Conservation (phyloP, 176 grass and related monocot genomes). For the Leersia perrieri region DNA sequence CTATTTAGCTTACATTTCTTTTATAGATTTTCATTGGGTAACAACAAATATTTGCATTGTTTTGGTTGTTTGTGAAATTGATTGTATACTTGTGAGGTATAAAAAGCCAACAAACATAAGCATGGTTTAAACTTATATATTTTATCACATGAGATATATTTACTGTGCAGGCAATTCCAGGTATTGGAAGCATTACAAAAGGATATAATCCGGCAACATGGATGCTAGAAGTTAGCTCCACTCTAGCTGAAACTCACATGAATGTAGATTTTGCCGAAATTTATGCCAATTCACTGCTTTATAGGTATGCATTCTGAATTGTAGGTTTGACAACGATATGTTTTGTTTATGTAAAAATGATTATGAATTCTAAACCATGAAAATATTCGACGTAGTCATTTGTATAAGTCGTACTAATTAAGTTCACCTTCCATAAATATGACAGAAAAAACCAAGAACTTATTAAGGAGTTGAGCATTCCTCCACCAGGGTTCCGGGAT, state of each 20-base stretch:
- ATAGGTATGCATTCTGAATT: constrained; percentile 44
- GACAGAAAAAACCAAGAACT: constrained; percentile 50
- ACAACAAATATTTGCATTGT: too few species aligned
- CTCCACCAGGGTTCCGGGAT: constrained; percentile 50
- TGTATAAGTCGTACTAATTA: neutral
- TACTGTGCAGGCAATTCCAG: constrained; percentile 82
- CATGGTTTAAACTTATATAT: too few species aligned
- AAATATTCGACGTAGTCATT: neutral
- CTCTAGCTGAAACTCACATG: constrained; percentile 53
- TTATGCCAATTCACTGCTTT: constrained; percentile 66
- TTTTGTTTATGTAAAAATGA: neutral
- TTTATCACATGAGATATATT: too few species aligned
- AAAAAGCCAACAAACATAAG: too few species aligned
- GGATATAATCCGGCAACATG: constrained; percentile 94
- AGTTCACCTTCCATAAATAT: constrained; percentile 14
- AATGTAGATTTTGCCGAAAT: constrained; percentile 76
- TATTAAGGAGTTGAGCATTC: constrained; percentile 74
- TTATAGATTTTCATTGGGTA: too few species aligned
- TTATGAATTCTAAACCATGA: neutral
- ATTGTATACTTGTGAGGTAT: too few species aligned
- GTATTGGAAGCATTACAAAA: constrained; percentile 67
- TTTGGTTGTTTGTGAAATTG: too few species aligned
- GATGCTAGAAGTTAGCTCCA: constrained; percentile 76
- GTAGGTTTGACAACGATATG: neutral
- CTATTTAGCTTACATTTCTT: neutral